Evolutionary conservation across 306 rosid genomes (phyloP).

Genomic region (Biancaea sappan): DNA sequence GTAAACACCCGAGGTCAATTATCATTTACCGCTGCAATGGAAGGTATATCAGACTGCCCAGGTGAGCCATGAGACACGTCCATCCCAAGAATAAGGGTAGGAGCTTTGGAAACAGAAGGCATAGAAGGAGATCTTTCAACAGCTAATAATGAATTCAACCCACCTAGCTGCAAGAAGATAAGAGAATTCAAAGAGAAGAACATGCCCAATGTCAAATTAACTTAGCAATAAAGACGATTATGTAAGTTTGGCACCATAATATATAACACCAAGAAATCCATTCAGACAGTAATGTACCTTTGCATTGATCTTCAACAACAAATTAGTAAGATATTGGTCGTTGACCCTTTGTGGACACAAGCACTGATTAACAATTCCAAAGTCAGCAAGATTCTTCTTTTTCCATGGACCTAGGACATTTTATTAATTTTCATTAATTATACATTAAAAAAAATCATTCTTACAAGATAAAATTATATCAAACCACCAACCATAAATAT

Average conservation of each 20-base stretch:
- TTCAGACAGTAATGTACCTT: slow-evolving; percentile 53
- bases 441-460: background rate
- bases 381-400: slow-evolving; percentile 80
- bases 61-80: slow-evolving; percentile 99
- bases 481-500: slow-evolving; percentile 71
- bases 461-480: background rate
- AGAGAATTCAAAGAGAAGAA: background rate
- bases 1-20: background rate
- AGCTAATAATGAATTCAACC: slow-evolving; percentile 76
- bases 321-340: slow-evolving; percentile 78
- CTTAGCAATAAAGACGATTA: background rate
- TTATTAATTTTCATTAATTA: slow-evolving; percentile 1
- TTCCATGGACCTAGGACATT: slow-evolving; percentile 86
- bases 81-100: slow-evolving; percentile 91
- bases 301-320: slow-evolving; percentile 86
- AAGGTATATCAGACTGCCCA: slow-evolving; percentile 87
- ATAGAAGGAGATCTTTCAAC: slow-evolving; percentile 68
- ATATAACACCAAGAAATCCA: background rate
- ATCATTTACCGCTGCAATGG: slow-evolving; percentile 83
- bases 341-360: slow-evolving; percentile 79
- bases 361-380: slow-evolving; percentile 81
- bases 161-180: slow-evolving; percentile 75
- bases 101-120: slow-evolving; percentile 81
- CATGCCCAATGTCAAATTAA: background rate
- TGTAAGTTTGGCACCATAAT: background rate